phyloP scores from a whole-genome alignment of 352 stramenopile genomes.

The Phytophthora palmivora region DNA sequence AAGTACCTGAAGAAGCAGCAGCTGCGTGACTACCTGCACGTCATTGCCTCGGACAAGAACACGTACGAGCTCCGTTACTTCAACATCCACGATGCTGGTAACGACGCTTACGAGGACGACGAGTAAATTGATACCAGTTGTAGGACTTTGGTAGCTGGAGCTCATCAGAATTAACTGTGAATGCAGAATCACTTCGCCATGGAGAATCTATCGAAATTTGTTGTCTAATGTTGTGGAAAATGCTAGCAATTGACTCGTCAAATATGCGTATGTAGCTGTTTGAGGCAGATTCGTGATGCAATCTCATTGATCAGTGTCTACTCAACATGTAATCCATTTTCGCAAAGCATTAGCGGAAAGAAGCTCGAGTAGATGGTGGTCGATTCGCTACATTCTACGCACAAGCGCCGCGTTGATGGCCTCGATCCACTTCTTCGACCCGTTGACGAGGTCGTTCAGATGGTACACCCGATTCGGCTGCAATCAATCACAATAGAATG shows the following conservation, averaged over 20 bases:
- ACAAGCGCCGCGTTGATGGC: slow-evolving; percentile 88
- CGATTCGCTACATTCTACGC: slow-evolving; percentile 59
- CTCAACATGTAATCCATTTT: slow-evolving; percentile 44
- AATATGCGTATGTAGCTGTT: slow-evolving; percentile 26
- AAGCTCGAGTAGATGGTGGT: slow-evolving; percentile 22
- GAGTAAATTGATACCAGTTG: slow-evolving; percentile 66
- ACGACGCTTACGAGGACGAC: slow-evolving; percentile 90
- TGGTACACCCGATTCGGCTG: slow-evolving; percentile 90
- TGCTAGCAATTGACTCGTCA: neutral
- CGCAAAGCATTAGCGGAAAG: slow-evolving; percentile 22
- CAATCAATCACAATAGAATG: slow-evolving; percentile 11
- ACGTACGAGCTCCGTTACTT: slow-evolving; percentile 99
- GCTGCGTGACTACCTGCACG: slow-evolving; percentile 99
- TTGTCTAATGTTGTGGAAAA: neutral
- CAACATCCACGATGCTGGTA: slow-evolving; percentile 95
- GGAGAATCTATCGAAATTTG: slow-evolving; percentile 22
- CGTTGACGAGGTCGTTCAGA: slow-evolving; percentile 89
- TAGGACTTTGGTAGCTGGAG: slow-evolving; percentile 8
- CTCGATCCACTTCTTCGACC: slow-evolving; percentile 91
- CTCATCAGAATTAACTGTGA: slow-evolving; percentile 33
- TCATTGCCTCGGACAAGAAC: slow-evolving; percentile 98
- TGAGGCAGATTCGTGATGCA: slow-evolving; percentile 22
- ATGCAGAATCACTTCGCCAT: slow-evolving; percentile 44
- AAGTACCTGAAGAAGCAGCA: slow-evolving; percentile 99
- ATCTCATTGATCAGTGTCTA: slow-evolving; percentile 39